phyloP scores from a whole-genome alignment of 331 rosid species.

The Spiraea crenata region DNA sequence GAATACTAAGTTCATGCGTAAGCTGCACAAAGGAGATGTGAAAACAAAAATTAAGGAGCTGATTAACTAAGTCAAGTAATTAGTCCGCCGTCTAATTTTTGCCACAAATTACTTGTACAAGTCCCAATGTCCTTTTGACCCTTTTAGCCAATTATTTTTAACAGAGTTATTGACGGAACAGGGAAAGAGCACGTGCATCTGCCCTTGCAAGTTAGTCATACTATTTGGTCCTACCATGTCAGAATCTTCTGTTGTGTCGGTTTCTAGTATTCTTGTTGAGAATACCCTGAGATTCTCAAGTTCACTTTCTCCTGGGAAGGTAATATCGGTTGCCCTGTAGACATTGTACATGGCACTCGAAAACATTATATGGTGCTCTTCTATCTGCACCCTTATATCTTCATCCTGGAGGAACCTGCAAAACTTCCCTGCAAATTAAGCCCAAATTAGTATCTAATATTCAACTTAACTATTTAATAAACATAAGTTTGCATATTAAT shows the following conservation, averaged over 20 bases:
- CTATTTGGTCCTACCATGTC: neutral
- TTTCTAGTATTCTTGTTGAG: conserved; percentile 10
- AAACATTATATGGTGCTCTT: conserved; percentile 8
- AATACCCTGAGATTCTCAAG: conserved; percentile 11
- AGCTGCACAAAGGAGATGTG: conserved; percentile 1
- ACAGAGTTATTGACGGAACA: no score
- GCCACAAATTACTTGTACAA: no score
- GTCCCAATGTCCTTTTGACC: no score
- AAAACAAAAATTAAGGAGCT: neutral
- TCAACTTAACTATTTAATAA: neutral
- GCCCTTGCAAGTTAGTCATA: conserved; percentile 1
- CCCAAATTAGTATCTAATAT: neutral
- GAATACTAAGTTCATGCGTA: conserved; percentile 3
- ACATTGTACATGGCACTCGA: conserved; percentile 9
- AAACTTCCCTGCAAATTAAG: conserved; percentile 14
- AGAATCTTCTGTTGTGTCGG: neutral
- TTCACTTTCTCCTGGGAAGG: neutral
- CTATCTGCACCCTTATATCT: neutral
- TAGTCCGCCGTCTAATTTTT: no score
- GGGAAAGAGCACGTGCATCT: neutral
- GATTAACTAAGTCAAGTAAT: neutral
- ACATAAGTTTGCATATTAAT: neutral
- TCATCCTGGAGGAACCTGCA: conserved; percentile 21
- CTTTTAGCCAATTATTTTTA: no score
- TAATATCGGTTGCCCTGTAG: conserved; percentile 17